Conservation (phyloP, 352 stramenopile genomes). For the Globisporangium solare region DNA sequence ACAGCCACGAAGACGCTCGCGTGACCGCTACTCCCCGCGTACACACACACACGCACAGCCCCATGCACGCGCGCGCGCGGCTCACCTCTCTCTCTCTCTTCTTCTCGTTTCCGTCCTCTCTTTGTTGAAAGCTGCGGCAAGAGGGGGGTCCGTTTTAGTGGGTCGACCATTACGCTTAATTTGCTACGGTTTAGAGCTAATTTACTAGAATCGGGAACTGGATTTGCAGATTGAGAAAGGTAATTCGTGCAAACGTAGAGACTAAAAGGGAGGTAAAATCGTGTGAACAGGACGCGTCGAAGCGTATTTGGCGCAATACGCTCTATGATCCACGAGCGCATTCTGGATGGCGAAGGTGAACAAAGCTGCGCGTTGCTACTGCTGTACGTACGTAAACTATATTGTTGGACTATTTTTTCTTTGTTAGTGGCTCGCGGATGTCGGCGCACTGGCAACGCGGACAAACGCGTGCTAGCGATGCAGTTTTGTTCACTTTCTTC, state of each 20-base stretch:
- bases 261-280: neutral
- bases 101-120: neutral
- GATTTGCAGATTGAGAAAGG: neutral
- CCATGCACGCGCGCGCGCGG: neutral
- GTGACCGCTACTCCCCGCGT: neutral
- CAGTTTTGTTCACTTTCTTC: too few relatives aligned
- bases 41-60: neutral
- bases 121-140: neutral
- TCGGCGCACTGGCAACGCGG: too few relatives aligned
- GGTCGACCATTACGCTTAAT: neutral
- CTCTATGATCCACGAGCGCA: too few relatives aligned
- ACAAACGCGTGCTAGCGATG: too few relatives aligned
- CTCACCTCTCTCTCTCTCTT: constrained; percentile 1
- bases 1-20: neutral
- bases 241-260: constrained; percentile 2
- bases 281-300: constrained; percentile 1
- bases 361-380: too few relatives aligned
- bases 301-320: too few relatives aligned
- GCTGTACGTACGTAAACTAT: too few relatives aligned
- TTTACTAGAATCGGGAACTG: neutral
- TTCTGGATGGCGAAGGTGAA: too few relatives aligned
- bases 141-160: neutral
- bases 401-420: too few relatives aligned
- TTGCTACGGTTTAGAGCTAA: neutral
- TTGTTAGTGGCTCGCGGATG: too few relatives aligned